phyloP scores from a whole-genome alignment of 257 asterid genomes.

The Forsythia viridissima region DNA sequence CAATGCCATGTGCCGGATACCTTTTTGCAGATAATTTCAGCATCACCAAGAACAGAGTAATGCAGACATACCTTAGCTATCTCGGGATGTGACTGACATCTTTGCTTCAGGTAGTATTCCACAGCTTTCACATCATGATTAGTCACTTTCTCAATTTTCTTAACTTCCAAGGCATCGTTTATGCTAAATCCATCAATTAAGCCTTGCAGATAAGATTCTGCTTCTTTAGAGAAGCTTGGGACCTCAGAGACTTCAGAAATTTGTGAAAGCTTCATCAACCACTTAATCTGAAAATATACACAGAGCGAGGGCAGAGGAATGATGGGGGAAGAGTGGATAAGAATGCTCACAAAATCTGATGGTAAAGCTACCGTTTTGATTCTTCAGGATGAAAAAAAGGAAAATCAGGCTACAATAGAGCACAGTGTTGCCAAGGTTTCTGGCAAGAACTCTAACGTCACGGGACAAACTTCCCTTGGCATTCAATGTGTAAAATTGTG shows the following conservation, averaged over 20 bases:
- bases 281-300: conserved; percentile 52
- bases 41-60: conserved; percentile 7
- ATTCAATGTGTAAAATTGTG: too few relatives aligned
- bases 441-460: too few relatives aligned
- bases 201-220: conserved; percentile 56
- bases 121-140: conserved; percentile 69
- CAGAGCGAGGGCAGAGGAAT: neutral
- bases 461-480: too few relatives aligned
- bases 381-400: too few relatives aligned
- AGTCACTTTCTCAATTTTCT: conserved; percentile 54
- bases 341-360: too few relatives aligned
- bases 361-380: too few relatives aligned
- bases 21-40: neutral
- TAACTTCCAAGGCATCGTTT: conserved; percentile 47
- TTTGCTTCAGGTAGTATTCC: conserved; percentile 55
- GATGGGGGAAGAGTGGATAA: neutral
- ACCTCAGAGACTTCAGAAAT: conserved; percentile 69
- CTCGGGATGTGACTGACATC: conserved; percentile 70
- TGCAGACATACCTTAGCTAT: conserved; percentile 54
- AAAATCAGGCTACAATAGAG: too few relatives aligned
- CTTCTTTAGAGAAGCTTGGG: conserved; percentile 64
- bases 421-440: too few relatives aligned
- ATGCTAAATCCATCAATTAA: conserved; percentile 56
- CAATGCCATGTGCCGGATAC: too few relatives aligned
- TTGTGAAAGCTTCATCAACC: conserved; percentile 82